phyloP scores from a whole-genome alignment of 75 land plant genomes.

The Larix kaempferi region DNA sequence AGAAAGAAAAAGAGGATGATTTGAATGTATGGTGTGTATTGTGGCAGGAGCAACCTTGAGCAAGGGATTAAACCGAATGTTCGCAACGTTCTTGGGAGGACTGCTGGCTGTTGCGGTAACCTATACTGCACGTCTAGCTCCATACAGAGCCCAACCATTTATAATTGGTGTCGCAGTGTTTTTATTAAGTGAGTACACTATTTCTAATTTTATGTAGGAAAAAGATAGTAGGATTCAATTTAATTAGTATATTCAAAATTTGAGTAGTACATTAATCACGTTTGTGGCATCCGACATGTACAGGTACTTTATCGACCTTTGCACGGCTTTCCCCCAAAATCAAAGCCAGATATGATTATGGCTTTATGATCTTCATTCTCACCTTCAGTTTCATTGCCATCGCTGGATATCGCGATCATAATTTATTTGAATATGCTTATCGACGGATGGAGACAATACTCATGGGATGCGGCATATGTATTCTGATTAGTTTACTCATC shows the following conservation, averaged over 20 bases:
- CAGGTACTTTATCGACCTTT: too few relatives aligned
- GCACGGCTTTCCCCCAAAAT: slow-evolving; percentile 12
- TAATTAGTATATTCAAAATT: too few relatives aligned
- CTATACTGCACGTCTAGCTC: slow-evolving; percentile 37
- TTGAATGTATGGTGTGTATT: too few relatives aligned
- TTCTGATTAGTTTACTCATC: slow-evolving; percentile 28
- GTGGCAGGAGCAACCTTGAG: slow-evolving; percentile 53
- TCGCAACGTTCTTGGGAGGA: slow-evolving; percentile 61
- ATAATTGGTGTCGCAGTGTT: slow-evolving; percentile 34
- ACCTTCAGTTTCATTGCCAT: slow-evolving; percentile 54
- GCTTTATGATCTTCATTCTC: slow-evolving; percentile 54
- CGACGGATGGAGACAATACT: slow-evolving; percentile 34
- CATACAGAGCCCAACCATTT: slow-evolving; percentile 30
- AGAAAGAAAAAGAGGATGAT: too few relatives aligned
- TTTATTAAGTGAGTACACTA: slow-evolving; percentile 25
- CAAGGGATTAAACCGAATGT: slow-evolving; percentile 60
- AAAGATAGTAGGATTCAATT: too few relatives aligned
- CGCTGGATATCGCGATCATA: slow-evolving; percentile 33
- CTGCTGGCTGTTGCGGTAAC: slow-evolving; percentile 48
- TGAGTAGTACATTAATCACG: too few relatives aligned
- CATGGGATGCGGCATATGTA: slow-evolving; percentile 33
- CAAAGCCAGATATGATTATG: slow-evolving; percentile 52
- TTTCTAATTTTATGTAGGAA: too few relatives aligned
- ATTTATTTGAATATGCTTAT: slow-evolving; percentile 20
- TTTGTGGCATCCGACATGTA: too few relatives aligned